Evolutionary conservation across 306 rosid species (phyloP).

Genomic region (Ceratonia siliqua): DNA sequence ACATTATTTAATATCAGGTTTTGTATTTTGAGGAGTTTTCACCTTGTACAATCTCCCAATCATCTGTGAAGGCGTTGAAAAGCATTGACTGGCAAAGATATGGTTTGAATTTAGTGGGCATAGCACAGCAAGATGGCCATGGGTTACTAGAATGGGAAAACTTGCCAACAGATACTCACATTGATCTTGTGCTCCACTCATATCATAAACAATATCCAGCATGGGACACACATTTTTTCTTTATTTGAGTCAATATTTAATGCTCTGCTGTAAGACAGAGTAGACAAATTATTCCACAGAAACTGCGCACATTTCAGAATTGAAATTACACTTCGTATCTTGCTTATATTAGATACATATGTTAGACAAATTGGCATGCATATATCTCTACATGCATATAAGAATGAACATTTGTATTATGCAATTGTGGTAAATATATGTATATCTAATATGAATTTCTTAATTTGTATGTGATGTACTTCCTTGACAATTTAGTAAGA

Average conservation of each 20-base stretch:
- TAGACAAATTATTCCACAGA: not conserved
- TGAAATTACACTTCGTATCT: not conserved
- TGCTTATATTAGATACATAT: not conserved
- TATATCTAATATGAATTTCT: slow-evolving; percentile 4
- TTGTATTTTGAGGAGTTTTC: slow-evolving; percentile 71
- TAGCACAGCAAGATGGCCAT: slow-evolving; percentile 52
- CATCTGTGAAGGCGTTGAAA: slow-evolving; percentile 66
- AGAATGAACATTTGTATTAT: slow-evolving; percentile 11
- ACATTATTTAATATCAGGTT: slow-evolving; percentile 56
- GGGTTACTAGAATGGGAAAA: slow-evolving; percentile 76
- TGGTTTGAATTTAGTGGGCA: slow-evolving; percentile 63
- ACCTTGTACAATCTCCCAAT: slow-evolving; percentile 51
- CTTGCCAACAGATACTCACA: slow-evolving; percentile 54
- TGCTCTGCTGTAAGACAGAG: not conserved
- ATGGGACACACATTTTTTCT: slow-evolving; percentile 7
- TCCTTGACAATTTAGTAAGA: slow-evolving; percentile 70
- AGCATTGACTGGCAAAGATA: slow-evolving; percentile 74
- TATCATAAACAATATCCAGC: slow-evolving; percentile 68
- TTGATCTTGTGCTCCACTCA: slow-evolving; percentile 75
- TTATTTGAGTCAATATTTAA: slow-evolving; percentile 27
- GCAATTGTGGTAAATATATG: not conserved
- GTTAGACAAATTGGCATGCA: slow-evolving; percentile 7
- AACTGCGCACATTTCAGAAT: slow-evolving; percentile 4
- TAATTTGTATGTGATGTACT: slow-evolving; percentile 25
- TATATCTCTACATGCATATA: slow-evolving; percentile 4